These are phyloP conservation scores for Cryphonectria nitschkei DNA, from an alignment of 2,329 filamentous ascomycete species.

Conservation along the genomic window DNA sequence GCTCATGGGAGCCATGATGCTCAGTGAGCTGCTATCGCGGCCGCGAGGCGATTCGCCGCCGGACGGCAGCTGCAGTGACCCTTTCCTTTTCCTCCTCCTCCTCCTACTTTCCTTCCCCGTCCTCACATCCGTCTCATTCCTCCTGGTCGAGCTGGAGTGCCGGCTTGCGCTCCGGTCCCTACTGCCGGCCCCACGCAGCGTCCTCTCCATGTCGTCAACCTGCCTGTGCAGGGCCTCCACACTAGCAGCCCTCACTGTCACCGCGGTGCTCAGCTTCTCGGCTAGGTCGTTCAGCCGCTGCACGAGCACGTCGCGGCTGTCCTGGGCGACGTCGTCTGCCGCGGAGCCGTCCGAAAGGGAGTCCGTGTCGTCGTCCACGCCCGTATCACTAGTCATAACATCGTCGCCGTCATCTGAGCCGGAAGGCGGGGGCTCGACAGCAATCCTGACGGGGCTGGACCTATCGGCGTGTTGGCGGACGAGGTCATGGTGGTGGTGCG, in stretches of 20 bases:
- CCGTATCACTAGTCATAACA: constrained; percentile 6
- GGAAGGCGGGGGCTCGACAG: constrained; percentile 29
- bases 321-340: constrained; percentile 37
- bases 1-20: constrained; percentile 26
- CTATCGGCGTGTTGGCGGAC: background rate
- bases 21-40: constrained; percentile 16
- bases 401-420: constrained; percentile 33
- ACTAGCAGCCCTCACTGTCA: constrained; percentile 34
- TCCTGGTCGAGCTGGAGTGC: background rate
- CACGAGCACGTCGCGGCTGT: constrained; percentile 51
- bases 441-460: constrained; percentile 25
- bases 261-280: constrained; percentile 41
- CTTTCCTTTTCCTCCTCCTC: background rate
- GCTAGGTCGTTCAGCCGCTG: constrained; percentile 46
- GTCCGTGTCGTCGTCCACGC: constrained; percentile 19
- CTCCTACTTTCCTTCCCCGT: background rate
- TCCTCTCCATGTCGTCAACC: constrained; percentile 49
- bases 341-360: constrained; percentile 27
- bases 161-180: constrained; percentile 8
- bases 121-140: background rate
- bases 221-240: constrained; percentile 45
- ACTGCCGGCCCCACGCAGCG: constrained; percentile 30
- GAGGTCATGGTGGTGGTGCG: background rate
- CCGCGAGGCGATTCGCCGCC: background rate
- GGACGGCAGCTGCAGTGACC: constrained; percentile 17